These are phyloP conservation scores for Cercospora berteroae DNA, from an alignment of 2,329 filamentous ascomycete genomes.

Conservation along the genomic window DNA sequence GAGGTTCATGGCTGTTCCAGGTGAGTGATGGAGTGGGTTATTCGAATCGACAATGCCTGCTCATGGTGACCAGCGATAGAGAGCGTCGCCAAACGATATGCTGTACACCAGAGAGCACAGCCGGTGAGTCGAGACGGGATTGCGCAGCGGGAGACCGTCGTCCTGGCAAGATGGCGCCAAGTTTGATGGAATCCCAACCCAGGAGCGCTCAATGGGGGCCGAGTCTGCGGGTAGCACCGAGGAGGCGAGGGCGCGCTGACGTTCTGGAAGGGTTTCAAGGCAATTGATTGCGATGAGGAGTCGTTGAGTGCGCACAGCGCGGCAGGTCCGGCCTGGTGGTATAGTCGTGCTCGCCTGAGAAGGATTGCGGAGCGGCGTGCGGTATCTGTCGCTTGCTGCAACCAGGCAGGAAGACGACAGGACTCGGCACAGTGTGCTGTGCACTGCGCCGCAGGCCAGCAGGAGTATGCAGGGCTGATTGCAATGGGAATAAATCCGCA, in stretches of 20 bases:
- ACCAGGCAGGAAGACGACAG: conserved; percentile 22
- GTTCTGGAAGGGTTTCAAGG: conserved; percentile 2
- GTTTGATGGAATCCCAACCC: conserved; percentile 5
- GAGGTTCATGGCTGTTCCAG: conserved; percentile 27
- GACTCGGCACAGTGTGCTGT: conserved; percentile 12
- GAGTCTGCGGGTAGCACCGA: not conserved
- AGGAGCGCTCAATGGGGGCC: conserved; percentile 1
- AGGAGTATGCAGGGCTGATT: conserved; percentile 15
- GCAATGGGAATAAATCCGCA: conserved; percentile 16
- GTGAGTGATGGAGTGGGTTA: conserved; percentile 24
- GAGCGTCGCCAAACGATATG: not conserved
- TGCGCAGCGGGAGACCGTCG: not conserved
- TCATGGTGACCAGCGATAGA: conserved; percentile 23
- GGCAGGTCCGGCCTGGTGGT: conserved; percentile 16
- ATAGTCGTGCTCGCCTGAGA: conserved; percentile 9
- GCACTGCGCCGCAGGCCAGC: conserved; percentile 11
- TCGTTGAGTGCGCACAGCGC: conserved; percentile 16
- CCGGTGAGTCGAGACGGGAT: conserved; percentile 14
- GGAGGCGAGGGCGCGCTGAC: not conserved
- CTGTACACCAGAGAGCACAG: conserved; percentile 15
- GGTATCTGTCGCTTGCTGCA: conserved; percentile 17
- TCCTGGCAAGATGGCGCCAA: conserved; percentile 4
- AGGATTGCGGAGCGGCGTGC: conserved; percentile 12
- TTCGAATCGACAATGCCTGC: conserved; percentile 26
- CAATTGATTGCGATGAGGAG: not conserved